Conservation (phyloP, 306 rosid species). For the Acacia acuminata region DNA sequence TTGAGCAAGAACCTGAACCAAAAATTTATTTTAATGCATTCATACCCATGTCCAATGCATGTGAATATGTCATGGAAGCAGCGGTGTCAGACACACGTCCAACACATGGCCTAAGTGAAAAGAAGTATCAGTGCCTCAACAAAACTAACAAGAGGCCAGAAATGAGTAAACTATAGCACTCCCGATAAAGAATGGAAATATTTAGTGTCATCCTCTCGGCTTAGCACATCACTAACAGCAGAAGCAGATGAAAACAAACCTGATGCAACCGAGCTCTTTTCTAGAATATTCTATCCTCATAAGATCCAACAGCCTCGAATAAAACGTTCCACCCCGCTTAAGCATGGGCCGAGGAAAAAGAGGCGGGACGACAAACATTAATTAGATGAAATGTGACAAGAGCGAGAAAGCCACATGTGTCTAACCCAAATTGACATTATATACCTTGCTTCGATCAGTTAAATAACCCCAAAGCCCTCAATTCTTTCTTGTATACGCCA, state of each 20-base stretch:
- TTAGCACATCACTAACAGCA: background rate
- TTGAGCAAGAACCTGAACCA: background rate
- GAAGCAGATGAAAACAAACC: slow-evolving; percentile 46
- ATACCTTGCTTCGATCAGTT: slow-evolving; percentile 87
- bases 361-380: background rate
- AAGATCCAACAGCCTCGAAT: slow-evolving; percentile 94
- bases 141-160: slow-evolving; percentile 7
- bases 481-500: slow-evolving; percentile 95
- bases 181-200: background rate
- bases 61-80: background rate
- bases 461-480: slow-evolving; percentile 76
- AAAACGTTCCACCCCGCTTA: slow-evolving; percentile 78
- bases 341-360: slow-evolving; percentile 61
- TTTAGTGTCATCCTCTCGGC: background rate
- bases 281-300: slow-evolving; percentile 87
- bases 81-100: background rate
- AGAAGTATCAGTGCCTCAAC: background rate
- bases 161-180: background rate
- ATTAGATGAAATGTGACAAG: background rate
- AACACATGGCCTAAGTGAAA: background rate
- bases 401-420: background rate
- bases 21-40: background rate
- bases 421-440: background rate
- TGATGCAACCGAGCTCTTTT: slow-evolving; percentile 86
- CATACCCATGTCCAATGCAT: background rate